phyloP scores from a whole-genome alignment of 2,329 filamentous ascomycete genomes.

The Alternaria dauci region DNA sequence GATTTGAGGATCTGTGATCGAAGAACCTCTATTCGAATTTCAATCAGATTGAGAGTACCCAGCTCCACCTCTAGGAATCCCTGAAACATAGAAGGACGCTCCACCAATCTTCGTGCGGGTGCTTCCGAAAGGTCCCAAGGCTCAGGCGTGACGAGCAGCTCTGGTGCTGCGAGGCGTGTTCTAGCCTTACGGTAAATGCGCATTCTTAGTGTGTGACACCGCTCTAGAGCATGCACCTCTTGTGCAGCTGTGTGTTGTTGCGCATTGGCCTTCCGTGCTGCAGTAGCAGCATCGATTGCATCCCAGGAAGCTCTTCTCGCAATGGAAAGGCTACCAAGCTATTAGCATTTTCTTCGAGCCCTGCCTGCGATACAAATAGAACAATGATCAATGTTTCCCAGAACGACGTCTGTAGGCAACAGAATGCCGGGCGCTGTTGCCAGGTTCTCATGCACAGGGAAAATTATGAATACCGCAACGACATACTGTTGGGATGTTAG shows the following conservation, averaged over 20 bases:
- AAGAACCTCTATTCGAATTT: neutral
- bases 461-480: neutral
- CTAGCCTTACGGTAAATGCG: neutral
- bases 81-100: neutral
- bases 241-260: neutral
- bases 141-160: neutral
- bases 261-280: neutral
- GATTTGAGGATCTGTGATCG: neutral
- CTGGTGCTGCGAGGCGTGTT: neutral
- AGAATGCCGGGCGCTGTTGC: neutral
- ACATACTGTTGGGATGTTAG: neutral
- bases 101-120: neutral
- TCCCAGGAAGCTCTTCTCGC: neutral
- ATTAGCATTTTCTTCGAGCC: neutral
- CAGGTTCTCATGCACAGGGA: neutral
- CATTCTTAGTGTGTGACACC: neutral
- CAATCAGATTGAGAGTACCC: neutral
- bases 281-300: neutral
- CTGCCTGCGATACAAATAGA: neutral
- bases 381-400: neutral
- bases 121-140: neutral
- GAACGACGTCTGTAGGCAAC: neutral
- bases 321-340: neutral
- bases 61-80: neutral
- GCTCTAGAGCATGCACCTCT: neutral